Base-by-base conservation (phyloP, 1,284 basidiomycete genomes). In the Moniliella sp. region DNA sequence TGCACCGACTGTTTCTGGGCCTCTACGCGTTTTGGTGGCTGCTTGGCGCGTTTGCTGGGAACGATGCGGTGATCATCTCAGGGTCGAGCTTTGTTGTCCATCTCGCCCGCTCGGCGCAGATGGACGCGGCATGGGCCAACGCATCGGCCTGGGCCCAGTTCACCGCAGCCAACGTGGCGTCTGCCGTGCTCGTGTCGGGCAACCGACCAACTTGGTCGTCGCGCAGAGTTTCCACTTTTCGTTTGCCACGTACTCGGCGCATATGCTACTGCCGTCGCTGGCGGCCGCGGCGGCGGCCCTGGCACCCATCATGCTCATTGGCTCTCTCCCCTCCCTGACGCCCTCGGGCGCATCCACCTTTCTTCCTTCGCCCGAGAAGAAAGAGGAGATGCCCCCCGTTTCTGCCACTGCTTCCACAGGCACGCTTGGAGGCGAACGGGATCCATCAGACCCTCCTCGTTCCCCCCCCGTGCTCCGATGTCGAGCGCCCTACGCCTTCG, bases 71-170 rank as follows among this genome's bases (percentile, higher is more conserved):
- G 39, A 58, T 64, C 5, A 43, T 64, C 2, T 59, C 41, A 7
- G 77, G 80, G 1, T 88, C 82, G 0, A 75, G 75, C 0, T 88
- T 88, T 58, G 62, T 88, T 27, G 75, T 75, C 4, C 84, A 86
- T 53, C 78, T 82, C 42, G 81, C 79, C 0, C 62, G 70, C n/a
- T 73, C 74, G 2, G 71, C 75, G 4, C 67, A 68, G 0, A 71
- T 75, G n/a, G n/a, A n/a, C n/a, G n/a, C n/a, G n/a, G n/a, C n/a
- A 37, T 50, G 56, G 15, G 71, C 74, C 0, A 67, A 67, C 0
- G 69, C 73, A 0, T 78, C 71, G 70, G 67, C 74, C 14, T 76
- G 73, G 57, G 65, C 69, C 13, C 73, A 77, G 45, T 76, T 78
- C 48, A 65, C 71, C 8, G 68, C 69, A 0, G 81, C 80, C 3